Evolutionary conservation across 306 rosid genomes (phyloP), one percentile per base, ranked within the genome.

Genomic region (Vigna trinervia): DNA sequence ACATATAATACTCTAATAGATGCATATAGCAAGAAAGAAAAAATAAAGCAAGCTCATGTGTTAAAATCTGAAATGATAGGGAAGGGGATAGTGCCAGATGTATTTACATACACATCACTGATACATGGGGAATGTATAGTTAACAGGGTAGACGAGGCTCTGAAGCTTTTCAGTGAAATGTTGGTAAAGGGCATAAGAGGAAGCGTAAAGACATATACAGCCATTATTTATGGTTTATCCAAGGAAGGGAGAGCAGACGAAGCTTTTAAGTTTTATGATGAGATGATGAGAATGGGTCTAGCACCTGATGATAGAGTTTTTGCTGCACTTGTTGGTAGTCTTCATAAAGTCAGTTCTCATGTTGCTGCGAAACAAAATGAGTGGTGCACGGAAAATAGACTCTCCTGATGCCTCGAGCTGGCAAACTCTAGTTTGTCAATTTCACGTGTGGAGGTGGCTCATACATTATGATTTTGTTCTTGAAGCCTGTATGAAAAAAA

Each of bases 191-290:
- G 92, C 23, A 82, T 90, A 80, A 52, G 61, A 60, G 85, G 75
- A 54, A 89, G 82, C 32, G 81, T 78, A 5, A 87, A 85, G 11
- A 90, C 97, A 6, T 92, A 90, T 58, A 83, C 97, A 1, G 82
- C 88, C 4, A 83, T 94, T 68, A 90, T 94, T 61, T 86, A 92
- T 2, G 96, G 97, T 65, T 89, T 92, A 80, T 90, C 98, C 19
- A 94, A 86, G 82, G 88, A 73, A 48, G 98, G 96, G 7, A 92
- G 96, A 84, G 70, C 78, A 38, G 91, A 94, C 39, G 97, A 90
- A 83, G 96, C 96, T 38, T 92, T 90, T 76, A 70, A 73, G 71
- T 76, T 92, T 75, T 92, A 92, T 48, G 92, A 92, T 66, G 92
- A 90, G 85, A 90, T 94, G 97, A 87, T 81, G 63, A 53, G 41